Base-by-base conservation (phyloP, 2,329 filamentous ascomycete species). In the Fusarium sp. region DNA sequence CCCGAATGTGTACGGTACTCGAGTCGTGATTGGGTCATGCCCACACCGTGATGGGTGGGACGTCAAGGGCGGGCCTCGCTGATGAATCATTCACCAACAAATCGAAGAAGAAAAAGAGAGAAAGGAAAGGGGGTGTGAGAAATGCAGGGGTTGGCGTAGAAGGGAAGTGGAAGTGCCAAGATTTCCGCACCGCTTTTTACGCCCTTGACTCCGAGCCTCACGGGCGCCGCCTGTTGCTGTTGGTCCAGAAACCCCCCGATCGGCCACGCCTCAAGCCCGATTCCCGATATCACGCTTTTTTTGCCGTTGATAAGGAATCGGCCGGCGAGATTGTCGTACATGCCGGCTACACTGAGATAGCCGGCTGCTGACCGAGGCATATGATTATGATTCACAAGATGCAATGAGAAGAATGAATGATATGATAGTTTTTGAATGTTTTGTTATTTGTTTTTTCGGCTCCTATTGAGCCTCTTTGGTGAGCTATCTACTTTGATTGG, bases 401-500 rank as follows among this genome's bases (percentile, higher is more conserved):
- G 30, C 45, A 53, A 62, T 50, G 26, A 40, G 19, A 56, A 17
- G 50, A 45, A 5, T 41, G 30, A 33, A 50, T 56, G 41, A 61
- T 47, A 30, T 33, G 41, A 47, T 57, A 30, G 30, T 61, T 70
- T 71, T 72, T 59, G 15, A 68, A 65, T 67, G 53, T 71, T 71
- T 68, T 65, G 46, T 65, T 32, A 56, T 60, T 67, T 65, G 13
- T 56, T 63, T 59, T 59, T 49, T 30, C 50, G 37, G 52, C 67
- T 56, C 22, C 13, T 26, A 30, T 32, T 20, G 45, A 54, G 58
- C 52, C 54, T 64, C 30, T 57, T 62, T 68, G 65, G 37, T 62
- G 51, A 70, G 51, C 71, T 73, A 74, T 74, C 71, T 74, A 73
- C 57, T 53, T 54, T 54, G 41, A 37, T 55, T 22, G 49, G 60